phyloP scores from a whole-genome alignment of 352 stramenopile genomes.

The Elongisporangium prolatum region DNA sequence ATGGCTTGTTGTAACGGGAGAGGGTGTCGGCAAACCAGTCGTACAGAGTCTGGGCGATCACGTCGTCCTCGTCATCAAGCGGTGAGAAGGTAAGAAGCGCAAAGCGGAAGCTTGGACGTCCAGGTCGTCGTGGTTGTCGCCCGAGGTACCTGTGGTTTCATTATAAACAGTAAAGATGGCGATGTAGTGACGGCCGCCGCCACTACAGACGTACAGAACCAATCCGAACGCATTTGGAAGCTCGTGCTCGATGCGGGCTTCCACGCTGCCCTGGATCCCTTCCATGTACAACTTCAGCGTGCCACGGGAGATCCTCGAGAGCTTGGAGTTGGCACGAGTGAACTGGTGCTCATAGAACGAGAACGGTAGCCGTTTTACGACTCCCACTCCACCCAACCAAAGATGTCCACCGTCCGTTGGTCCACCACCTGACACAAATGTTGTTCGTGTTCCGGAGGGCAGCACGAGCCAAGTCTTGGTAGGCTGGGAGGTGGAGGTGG shows the following conservation, averaged over 20 bases:
- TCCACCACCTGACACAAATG: constrained; percentile 2
- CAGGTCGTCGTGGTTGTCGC: constrained; percentile 13
- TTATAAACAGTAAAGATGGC: constrained; percentile 15
- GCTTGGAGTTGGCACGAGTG: constrained; percentile 1
- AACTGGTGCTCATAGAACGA: constrained; percentile 1
- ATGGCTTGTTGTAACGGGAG: constrained; percentile 10
- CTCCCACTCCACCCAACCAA: constrained; percentile 3
- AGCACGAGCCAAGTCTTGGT: constrained; percentile 3
- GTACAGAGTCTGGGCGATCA: constrained; percentile 9
- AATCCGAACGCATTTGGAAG: constrained; percentile 8
- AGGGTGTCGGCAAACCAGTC: constrained; percentile 14
- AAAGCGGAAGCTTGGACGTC: constrained; percentile 12
- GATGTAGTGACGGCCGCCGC: constrained; percentile 10
- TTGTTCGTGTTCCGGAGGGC: constrained; percentile 5
- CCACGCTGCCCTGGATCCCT: neutral
- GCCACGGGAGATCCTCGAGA: constrained; percentile 1
- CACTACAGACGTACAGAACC: constrained; percentile 11
- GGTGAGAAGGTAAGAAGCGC: constrained; percentile 8
- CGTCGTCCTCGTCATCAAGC: constrained; percentile 7
- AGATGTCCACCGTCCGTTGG: constrained; percentile 2
- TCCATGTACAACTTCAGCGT: constrained; percentile 5
- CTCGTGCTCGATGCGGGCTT: neutral
- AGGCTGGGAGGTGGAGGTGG: constrained; percentile 6
- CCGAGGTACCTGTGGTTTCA: constrained; percentile 1
- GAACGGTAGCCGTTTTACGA: constrained; percentile 6